These are phyloP conservation scores for Pilatotrama ljubarskyi DNA, from an alignment of 768 basidiomycete species.

Conservation along the genomic window DNA sequence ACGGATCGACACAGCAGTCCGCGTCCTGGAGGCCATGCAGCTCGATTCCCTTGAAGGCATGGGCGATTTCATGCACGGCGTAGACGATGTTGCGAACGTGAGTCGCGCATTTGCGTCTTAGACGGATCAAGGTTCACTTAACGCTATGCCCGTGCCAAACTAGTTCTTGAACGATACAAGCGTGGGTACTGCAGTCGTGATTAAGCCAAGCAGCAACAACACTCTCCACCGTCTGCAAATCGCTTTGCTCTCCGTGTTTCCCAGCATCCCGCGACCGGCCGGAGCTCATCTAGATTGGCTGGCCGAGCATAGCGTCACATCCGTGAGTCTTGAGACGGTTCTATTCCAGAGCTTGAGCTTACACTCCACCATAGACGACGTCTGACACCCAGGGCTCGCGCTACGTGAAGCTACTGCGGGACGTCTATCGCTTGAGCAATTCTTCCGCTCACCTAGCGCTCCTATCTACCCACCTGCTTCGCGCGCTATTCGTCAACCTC, in stretches of 20 bases:
- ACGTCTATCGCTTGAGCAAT: conserved; percentile 69
- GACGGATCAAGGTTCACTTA: background rate
- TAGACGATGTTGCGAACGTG: conserved; percentile 33
- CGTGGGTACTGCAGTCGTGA: conserved; percentile 49
- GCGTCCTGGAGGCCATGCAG: conserved; percentile 47
- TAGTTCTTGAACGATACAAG: conserved; percentile 48
- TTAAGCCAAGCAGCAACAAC: conserved; percentile 60
- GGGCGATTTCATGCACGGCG: conserved; percentile 37
- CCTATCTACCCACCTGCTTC: conserved; percentile 59
- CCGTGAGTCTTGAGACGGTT: background rate
- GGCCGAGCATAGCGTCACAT: background rate
- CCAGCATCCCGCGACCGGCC: conserved; percentile 48
- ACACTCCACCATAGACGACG: background rate
- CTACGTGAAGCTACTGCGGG: conserved; percentile 63
- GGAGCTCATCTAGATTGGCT: conserved; percentile 55
- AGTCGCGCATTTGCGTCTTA: conserved; percentile 1
- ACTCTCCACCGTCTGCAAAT: conserved; percentile 60
- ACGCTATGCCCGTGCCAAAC: background rate
- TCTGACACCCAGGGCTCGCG: conserved; percentile 27
- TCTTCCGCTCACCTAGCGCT: conserved; percentile 47
- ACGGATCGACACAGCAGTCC: conserved; percentile 54
- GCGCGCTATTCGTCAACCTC: conserved; percentile 64
- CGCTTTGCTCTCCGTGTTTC: conserved; percentile 52
- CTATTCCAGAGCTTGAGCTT: conserved; percentile 8
- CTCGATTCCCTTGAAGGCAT: conserved; percentile 46